Evolutionary conservation across 495 filamentous ascomycete genomes (phyloP).

Genomic region (Trichocladium antarcticum): DNA sequence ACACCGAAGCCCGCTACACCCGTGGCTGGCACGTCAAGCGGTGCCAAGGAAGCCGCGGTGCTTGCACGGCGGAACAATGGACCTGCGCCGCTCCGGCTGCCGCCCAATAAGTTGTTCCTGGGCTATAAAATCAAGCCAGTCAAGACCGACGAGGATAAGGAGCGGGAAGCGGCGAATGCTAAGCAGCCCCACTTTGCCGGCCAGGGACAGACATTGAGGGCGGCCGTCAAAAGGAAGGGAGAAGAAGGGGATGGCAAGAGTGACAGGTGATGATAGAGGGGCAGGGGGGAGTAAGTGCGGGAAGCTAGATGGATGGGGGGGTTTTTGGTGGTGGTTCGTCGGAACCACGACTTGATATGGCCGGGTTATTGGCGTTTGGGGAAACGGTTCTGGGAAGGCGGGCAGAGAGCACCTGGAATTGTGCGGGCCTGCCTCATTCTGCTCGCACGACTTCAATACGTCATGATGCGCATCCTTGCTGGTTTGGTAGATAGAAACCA

Average conservation of each 20-base stretch:
- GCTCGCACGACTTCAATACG: too few relatives aligned
- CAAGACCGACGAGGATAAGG: conserved; percentile 66
- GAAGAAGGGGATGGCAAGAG: conserved; percentile 29
- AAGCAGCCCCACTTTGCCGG: conserved; percentile 72
- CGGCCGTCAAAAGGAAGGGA: conserved; percentile 46
- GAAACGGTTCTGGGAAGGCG: too few relatives aligned
- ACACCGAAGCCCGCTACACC: conserved; percentile 77
- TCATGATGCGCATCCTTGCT: too few relatives aligned
- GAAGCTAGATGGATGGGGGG: too few relatives aligned
- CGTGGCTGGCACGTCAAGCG: conserved; percentile 55
- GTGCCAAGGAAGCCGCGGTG: conserved; percentile 32
- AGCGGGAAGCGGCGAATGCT: conserved; percentile 49
- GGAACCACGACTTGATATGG: too few relatives aligned
- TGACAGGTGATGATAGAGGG: conserved; percentile 23
- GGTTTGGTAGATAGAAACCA: too few relatives aligned
- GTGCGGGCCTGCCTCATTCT: too few relatives aligned
- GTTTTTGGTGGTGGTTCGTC: too few relatives aligned
- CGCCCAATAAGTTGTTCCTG: conserved; percentile 87
- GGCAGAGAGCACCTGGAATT: too few relatives aligned
- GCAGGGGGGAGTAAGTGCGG: neutral
- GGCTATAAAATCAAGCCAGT: conserved; percentile 86
- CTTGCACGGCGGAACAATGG: conserved; percentile 52
- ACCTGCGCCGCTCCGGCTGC: conserved; percentile 75
- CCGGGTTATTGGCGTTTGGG: too few relatives aligned
- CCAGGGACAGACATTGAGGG: conserved; percentile 72